Evolutionary conservation across 768 basidiomycete genomes (phyloP), one percentile per base, ranked within the genome.

Genomic region (Lactarius indigo): DNA sequence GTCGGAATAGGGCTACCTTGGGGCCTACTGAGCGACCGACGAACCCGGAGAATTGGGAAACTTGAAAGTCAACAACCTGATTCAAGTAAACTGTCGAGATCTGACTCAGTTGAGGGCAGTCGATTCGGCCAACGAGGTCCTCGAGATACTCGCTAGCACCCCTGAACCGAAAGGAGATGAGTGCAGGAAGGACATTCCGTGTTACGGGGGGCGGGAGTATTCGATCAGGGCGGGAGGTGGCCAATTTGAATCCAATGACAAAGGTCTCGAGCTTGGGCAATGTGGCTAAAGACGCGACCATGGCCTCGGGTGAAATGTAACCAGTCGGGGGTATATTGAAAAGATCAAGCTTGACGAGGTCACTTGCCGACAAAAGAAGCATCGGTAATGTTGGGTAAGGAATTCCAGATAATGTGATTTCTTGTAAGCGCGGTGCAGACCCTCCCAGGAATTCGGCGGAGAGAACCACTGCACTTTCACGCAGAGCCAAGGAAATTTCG

Each of bases 361-460:
- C 41, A 41, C 15, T 41, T 5, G 17, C 41, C 6, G 41, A 41
- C 17, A 41, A 18, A 41, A 41, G 41, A 41, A 41, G 41, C 17
- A 0, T 15, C 6, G 41, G 41, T 17, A 41, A 18, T 41, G 5
- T 7, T 7, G 41, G 41, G 18, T 17, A 6, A 15, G 41, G 41
- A 70, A 70, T n/a, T 73, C 74, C 17, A 41, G 15, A 41, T 41
- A 41, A 37, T 0, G 1, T 37, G 17, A 41, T 41, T 18, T 18
- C 5, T 17, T 89, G 87, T 89, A 89, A 84, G 89, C 89, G 92
- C 89, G 90, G 92, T 94, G 94, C 94, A 94, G 13, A 30, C 0
- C 10, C 52, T 28, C 18, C 12, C 33, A 23, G 5, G 31, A 35
- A 26, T 26, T n/a, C 15, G 23, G 41, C 17, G 41, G 41, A 7